Evolutionary conservation across 2,329 filamentous ascomycete species (phyloP), one percentile per base, ranked within the genome.

Genomic region (Torrubiellomyces zombiae): DNA sequence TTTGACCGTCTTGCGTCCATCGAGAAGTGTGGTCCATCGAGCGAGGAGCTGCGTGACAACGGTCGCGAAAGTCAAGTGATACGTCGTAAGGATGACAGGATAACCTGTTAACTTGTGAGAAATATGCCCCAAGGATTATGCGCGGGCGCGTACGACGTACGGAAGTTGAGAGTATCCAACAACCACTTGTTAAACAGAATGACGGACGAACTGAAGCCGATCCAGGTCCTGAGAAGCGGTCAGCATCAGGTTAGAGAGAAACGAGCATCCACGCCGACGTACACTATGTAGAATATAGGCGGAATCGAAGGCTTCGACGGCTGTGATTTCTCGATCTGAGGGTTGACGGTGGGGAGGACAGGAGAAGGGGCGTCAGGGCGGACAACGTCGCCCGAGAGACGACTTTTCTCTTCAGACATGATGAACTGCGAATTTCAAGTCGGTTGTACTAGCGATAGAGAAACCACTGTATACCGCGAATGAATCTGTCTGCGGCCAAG

Each of bases 151-250:
- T 12, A 24, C 9, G 22, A 40, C 53, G 38, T 53, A 57, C 54
- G 68, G 62, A 94, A 94, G 35, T 80, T 67, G 34, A 76, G 66
- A 19, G 76, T 85, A 44, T 86, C 75, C 34, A 95, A 67, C 44
- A 98, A 82, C 72, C 81, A 93, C 70, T 98, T 98, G 74, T 98
- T 95, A 75, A 94, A 95, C 33, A 98, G 64, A 50, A 98, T 98
- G 47, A 95, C 83, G 42, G 77, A 81, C 21, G 83, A 93, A 45
- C 81, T 92, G 51, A 94, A 65, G 31, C 74, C 61, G 47, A 98
- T 95, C 89, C 89, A 98, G 39, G 74, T 63, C 42, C 85, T 93
- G 51, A 20, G 26, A 16, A n/a, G 16, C 16, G 18, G 10, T 8
- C 25, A 19, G 23, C 7, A 37, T 14, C 24, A 14, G 16, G 6